Base-by-base conservation (phyloP, 352 stramenopile species). In the Pythium phragmiticola region DNA sequence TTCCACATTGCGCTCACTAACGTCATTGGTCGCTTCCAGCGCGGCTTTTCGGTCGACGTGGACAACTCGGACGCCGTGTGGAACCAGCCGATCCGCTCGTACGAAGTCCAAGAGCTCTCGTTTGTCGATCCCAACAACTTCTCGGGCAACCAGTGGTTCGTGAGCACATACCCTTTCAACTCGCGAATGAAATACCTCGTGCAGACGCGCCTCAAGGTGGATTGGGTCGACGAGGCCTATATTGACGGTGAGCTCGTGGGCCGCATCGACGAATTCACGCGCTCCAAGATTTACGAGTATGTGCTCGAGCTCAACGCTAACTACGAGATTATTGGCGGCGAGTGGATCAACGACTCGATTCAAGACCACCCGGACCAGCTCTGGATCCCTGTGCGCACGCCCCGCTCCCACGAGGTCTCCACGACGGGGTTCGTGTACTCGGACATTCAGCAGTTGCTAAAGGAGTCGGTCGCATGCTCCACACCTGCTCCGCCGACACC, bases 11-110 rank as follows among this genome's bases (percentile, higher is more conserved):
- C 45, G 12, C n/a, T 51, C 14, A 34, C 42, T 14, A 62, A 62
- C 30, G 19, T 62, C 42, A 53, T 62, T n/a, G 55, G 55, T 8
- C 55, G 55, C 16, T 62, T 53, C 42, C 21, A 45, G 26, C 47
- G 23, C 17, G 26, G 23, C 14, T 43, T 54, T 21, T n/a, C 46
- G 26, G 17, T 62, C 42, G 55, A 62, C 45, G 55, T 53, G 17
- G 55, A 62, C 30, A 45, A 36, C 42, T 33, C 26, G 26, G 23
- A 39, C 28, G 42, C 28, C 26, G 55, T 62, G 16, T 62, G 55
- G 55, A 62, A 62, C 55, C 55, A 62, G 41, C 55, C 55, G 21
- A 30, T 53, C 14, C 55, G 55, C 55, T 43, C 39, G 55, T 62
- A 62, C 55, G 34, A 43, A 7, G 41, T 62, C 28, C 49, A 52